These are phyloP conservation scores for Pseudogymnoascus destructans DNA, from an alignment of 2,329 filamentous ascomycete species.

Conservation along the genomic window DNA sequence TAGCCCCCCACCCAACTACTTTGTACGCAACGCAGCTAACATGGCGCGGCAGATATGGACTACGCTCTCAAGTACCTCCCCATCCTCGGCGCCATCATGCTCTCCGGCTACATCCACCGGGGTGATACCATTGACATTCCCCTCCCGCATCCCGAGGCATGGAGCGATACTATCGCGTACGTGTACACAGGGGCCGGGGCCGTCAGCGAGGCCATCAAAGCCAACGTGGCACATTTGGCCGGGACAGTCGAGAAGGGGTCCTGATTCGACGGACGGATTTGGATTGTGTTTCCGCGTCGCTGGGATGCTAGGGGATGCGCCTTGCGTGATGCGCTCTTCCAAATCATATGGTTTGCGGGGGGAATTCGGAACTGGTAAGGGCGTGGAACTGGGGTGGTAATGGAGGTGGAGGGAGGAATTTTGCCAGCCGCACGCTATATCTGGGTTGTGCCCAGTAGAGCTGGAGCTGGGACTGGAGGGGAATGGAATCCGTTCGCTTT, in stretches of 20 bases:
- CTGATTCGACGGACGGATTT: conserved; percentile 7
- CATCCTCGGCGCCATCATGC: conserved; percentile 40
- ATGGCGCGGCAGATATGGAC: conserved; percentile 31
- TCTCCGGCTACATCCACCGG: conserved; percentile 37
- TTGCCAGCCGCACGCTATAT: neutral
- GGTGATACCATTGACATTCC: conserved; percentile 45
- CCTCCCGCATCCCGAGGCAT: conserved; percentile 42
- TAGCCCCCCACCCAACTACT: conserved; percentile 4
- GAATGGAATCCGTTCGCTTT: neutral
- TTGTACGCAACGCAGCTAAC: conserved; percentile 1
- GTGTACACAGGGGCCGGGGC: conserved; percentile 40
- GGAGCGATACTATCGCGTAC: conserved; percentile 41
- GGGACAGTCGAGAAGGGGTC: conserved; percentile 28
- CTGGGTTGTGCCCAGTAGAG: neutral
- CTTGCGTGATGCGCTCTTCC: conserved; percentile 4
- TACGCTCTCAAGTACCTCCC: conserved; percentile 39
- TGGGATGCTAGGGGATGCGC: neutral
- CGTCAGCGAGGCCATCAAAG: conserved; percentile 33
- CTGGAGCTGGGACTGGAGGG: neutral
- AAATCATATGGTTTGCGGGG: neutral
- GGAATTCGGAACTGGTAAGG: neutral
- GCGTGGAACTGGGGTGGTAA: neutral
- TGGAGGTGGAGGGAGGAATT: neutral
- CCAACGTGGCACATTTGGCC: conserved; percentile 43
- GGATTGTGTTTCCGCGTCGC: neutral